These are phyloP conservation scores for Trichoderma atroviride DNA, from an alignment of 2,329 filamentous ascomycete genomes.

Conservation along the genomic window DNA sequence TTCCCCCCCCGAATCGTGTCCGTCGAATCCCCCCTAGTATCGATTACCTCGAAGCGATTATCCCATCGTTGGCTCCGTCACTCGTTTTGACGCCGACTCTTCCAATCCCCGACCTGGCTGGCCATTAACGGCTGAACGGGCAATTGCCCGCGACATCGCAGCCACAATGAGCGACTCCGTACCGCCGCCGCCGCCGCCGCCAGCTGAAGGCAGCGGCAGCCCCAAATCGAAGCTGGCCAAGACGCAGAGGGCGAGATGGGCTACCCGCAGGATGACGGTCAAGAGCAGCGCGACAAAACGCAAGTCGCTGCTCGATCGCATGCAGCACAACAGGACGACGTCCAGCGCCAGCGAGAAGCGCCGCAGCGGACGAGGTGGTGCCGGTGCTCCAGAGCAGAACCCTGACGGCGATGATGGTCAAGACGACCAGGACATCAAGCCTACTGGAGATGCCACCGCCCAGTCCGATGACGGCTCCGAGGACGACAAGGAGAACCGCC, in stretches of 20 bases:
- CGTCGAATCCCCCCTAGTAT: constrained; percentile 6
- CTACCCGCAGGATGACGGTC: constrained; percentile 83
- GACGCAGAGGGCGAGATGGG: constrained; percentile 88
- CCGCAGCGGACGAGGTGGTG: constrained; percentile 44
- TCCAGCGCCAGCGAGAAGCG: constrained; percentile 71
- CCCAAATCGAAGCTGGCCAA: constrained; percentile 32
- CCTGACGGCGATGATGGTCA: constrained; percentile 34
- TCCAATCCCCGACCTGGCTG: constrained; percentile 39
- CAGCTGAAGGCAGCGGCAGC: constrained; percentile 27
- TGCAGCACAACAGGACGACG: constrained; percentile 64
- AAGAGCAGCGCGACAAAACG: constrained; percentile 78
- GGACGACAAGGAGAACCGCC: constrained; percentile 52
- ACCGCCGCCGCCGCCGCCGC: constrained; percentile 14
- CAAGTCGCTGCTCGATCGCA: constrained; percentile 76
- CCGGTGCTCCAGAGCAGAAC: constrained; percentile 43
- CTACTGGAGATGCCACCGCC: constrained; percentile 37
- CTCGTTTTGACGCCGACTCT: constrained; percentile 1
- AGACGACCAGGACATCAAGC: constrained; percentile 29
- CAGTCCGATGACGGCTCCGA: constrained; percentile 44
- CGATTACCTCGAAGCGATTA: constrained; percentile 15
- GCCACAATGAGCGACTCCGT: constrained; percentile 39
- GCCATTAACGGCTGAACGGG: constrained; percentile 43
- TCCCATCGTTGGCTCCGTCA: constrained; percentile 4
- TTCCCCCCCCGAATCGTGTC: constrained; percentile 6
- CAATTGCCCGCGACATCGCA: constrained; percentile 42